Percentiles rank a stretch among this genome's conserved stretches.
Evolutionary conservation across 2,329 filamentous ascomycete species (phyloP).

Genomic region (Sordariomycetes sp.): DNA sequence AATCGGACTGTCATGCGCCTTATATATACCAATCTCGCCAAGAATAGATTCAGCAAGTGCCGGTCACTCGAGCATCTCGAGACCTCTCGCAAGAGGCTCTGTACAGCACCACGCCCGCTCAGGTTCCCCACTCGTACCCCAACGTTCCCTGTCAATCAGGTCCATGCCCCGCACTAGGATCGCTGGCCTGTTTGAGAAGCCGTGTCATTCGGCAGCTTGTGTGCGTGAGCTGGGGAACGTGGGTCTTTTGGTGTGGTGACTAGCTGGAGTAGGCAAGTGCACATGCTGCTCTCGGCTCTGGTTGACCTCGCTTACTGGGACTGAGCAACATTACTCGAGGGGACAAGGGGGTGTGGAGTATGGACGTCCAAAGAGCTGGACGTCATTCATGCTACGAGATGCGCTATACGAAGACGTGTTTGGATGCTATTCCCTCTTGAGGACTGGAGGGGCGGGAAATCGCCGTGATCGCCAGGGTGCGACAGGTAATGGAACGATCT

Average conservation of each 20-base stretch:
- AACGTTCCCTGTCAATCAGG: neutral
- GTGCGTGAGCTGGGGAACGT: neutral
- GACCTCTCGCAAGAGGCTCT: neutral
- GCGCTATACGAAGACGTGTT: neutral
- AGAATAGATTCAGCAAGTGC: neutral
- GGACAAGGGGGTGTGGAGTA: neutral
- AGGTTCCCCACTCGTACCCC: neutral
- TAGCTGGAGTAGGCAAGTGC: neutral
- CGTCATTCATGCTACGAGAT: neutral
- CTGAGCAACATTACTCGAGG: neutral
- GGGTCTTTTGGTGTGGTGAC: neutral
- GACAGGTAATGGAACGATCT: neutral
- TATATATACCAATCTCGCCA: neutral
- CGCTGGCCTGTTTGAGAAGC: neutral
- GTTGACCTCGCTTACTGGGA: neutral
- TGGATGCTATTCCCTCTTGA: neutral
- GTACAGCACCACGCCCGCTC: neutral
- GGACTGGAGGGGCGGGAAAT: neutral
- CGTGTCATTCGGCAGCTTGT: neutral
- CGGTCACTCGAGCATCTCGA: neutral
- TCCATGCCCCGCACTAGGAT: neutral
- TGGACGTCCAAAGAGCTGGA: neutral
- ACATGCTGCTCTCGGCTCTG: neutral
- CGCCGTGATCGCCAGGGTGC: neutral
- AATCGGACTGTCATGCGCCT: neutral